Percentiles rank a stretch among this genome's conserved stretches.
These are phyloP conservation scores for Solanum clarkiae DNA, from an alignment of 257 asterid genomes.

Conservation along the genomic window DNA sequence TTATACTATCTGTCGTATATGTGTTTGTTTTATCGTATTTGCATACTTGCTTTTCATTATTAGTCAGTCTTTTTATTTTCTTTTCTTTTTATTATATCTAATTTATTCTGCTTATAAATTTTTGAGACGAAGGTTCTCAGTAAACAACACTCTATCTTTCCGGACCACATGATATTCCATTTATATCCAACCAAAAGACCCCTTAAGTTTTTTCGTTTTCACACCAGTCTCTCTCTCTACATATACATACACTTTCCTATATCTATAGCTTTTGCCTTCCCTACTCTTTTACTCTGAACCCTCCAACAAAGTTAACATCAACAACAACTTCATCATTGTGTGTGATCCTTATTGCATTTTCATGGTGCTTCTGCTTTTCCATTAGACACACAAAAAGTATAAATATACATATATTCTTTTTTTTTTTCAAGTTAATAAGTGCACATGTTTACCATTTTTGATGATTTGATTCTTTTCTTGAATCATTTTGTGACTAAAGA, in stretches of 20 bases:
- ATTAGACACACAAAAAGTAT: neutral
- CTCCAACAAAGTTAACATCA: neutral
- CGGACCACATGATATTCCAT: fast-evolving
- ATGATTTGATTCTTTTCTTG: slow-evolving; percentile 21
- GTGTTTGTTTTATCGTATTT: too few species aligned
- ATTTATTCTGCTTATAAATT: too few species aligned
- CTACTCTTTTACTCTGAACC: neutral
- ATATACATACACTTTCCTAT: neutral
- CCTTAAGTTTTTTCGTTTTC: neutral
- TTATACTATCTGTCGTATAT: too few species aligned
- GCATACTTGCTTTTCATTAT: too few species aligned
- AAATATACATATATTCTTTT: neutral
- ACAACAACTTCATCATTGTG: neutral
- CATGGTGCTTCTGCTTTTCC: neutral
- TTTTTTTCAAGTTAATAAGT: neutral
- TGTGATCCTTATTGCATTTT: neutral
- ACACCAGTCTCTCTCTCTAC: neutral
- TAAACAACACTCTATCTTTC: too few species aligned
- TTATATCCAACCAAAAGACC: neutral
- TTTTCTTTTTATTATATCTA: too few species aligned
- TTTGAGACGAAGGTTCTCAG: too few species aligned
- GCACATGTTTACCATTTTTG: neutral
- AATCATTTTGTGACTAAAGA: slow-evolving; percentile 28
- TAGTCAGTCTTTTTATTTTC: too few species aligned
- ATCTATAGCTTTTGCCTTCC: neutral